Conservation (phyloP, 2,329 filamentous ascomycete genomes). For the Apiospora sp. region DNA sequence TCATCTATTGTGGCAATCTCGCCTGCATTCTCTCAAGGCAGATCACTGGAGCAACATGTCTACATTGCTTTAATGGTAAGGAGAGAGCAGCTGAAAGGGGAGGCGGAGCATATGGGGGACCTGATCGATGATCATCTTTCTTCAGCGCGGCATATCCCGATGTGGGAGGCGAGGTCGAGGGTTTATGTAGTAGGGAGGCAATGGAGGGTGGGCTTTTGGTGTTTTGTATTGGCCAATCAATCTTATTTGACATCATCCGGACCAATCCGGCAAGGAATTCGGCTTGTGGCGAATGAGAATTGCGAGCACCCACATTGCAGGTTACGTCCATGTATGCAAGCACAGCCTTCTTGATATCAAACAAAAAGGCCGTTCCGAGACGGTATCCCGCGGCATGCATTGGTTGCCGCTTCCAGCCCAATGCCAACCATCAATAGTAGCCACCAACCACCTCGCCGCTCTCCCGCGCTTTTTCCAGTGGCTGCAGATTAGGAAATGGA, state of each 20-base stretch:
- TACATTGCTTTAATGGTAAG: neutral
- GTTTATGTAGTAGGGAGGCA: too few species aligned
- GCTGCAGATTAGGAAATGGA: neutral
- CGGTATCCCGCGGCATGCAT: neutral
- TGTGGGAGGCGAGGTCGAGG: too few species aligned
- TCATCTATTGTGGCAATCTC: neutral
- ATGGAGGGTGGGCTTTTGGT: neutral
- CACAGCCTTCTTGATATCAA: too few species aligned
- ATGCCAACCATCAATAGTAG: neutral
- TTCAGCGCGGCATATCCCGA: neutral
- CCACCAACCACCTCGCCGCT: too few species aligned
- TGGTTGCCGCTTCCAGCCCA: constrained; percentile 3
- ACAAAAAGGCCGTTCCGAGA: neutral
- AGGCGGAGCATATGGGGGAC: neutral
- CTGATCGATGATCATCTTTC: neutral
- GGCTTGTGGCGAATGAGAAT: neutral
- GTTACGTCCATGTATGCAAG: too few species aligned
- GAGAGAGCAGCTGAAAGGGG: neutral
- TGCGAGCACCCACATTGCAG: neutral
- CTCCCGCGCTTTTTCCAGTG: neutral
- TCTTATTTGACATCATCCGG: neutral
- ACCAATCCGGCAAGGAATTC: neutral
- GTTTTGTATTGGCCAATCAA: neutral
- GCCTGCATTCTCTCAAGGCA: neutral
- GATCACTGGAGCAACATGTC: neutral